These are phyloP conservation scores for Pyricularia pennisetigena DNA, from an alignment of 2,329 filamentous ascomycete species.

Conservation along the genomic window DNA sequence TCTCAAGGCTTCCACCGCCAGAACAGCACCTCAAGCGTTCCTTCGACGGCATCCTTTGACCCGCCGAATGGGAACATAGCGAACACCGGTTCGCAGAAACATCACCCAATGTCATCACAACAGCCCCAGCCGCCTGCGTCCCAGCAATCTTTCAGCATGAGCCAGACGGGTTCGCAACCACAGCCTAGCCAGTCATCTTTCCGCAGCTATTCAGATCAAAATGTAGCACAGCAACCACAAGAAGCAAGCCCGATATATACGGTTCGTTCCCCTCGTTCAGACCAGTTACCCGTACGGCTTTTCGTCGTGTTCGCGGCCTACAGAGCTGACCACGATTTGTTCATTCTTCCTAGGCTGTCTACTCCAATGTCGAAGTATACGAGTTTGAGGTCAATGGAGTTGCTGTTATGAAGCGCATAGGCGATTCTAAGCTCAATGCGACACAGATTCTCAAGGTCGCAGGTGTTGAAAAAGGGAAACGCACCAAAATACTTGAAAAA, in stretches of 20 bases:
- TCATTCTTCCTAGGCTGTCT: slow-evolving; percentile 53
- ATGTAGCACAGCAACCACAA: slow-evolving; percentile 13
- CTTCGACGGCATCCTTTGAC: slow-evolving; percentile 10
- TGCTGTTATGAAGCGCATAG: slow-evolving; percentile 89
- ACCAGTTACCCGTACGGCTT: not conserved
- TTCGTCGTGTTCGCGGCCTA: not conserved
- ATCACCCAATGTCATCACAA: slow-evolving; percentile 3
- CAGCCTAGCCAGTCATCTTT: slow-evolving; percentile 23
- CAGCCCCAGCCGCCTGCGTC: slow-evolving; percentile 20
- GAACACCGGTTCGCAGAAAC: slow-evolving; percentile 16
- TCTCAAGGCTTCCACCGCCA: slow-evolving; percentile 6
- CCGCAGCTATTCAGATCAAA: slow-evolving; percentile 29
- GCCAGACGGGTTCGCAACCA: slow-evolving; percentile 34
- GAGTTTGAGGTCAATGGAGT: slow-evolving; percentile 95
- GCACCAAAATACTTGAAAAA: slow-evolving; percentile 95
- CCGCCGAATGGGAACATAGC: slow-evolving; percentile 8
- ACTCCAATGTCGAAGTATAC: slow-evolving; percentile 93
- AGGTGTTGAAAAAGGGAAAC: slow-evolving; percentile 92
- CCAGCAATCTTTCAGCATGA: slow-evolving; percentile 48
- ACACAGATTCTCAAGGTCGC: slow-evolving; percentile 98
- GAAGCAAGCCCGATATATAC: slow-evolving; percentile 47
- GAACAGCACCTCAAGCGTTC: slow-evolving; percentile 5
- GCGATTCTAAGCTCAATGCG: slow-evolving; percentile 94
- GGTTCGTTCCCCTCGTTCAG: slow-evolving; percentile 26
- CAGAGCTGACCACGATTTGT: not conserved